phyloP scores from a whole-genome alignment of 2,329 filamentous ascomycete species.

The Eurotiales sp. region DNA sequence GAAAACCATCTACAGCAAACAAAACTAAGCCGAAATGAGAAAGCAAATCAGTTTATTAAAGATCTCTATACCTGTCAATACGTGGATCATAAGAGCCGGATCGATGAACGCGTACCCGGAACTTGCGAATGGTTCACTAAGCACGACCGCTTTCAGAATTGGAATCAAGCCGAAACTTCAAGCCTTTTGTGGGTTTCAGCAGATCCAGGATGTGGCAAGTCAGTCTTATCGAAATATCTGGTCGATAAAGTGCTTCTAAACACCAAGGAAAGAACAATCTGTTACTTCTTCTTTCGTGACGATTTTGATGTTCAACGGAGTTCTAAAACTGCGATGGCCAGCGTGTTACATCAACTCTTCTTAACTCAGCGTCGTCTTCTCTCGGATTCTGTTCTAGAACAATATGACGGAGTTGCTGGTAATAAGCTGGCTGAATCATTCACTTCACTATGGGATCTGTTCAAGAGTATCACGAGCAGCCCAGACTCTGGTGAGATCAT shows the following conservation, averaged over 20 bases:
- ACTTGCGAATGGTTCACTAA: conserved; percentile 4
- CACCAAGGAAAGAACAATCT: not conserved
- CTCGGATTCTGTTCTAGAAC: conserved; percentile 16
- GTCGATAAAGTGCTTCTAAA: conserved; percentile 27
- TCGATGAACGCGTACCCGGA: not conserved
- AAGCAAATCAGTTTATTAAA: not conserved
- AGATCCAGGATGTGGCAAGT: conserved; percentile 44
- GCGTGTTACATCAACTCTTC: conserved; percentile 34
- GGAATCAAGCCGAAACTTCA: not conserved
- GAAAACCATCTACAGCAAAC: not conserved
- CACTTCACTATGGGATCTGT: not conserved
- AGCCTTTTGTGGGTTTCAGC: conserved; percentile 20
- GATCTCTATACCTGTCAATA: not conserved
- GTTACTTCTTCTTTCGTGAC: conserved; percentile 43
- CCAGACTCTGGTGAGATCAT: conserved; percentile 19
- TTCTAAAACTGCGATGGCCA: conserved; percentile 24
- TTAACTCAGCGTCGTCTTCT: conserved; percentile 13
- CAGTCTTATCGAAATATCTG: conserved; percentile 36
- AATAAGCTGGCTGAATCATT: conserved; percentile 4
- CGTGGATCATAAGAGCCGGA: conserved; percentile 6
- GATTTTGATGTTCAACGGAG: conserved; percentile 9
- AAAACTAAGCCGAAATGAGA: conserved; percentile 2
- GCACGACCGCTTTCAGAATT: conserved; percentile 4
- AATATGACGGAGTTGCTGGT: conserved; percentile 18
- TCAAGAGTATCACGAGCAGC: not conserved